phyloP scores from a whole-genome alignment of 1,284 basidiomycete genomes.

The Heterobasidion parviporum region DNA sequence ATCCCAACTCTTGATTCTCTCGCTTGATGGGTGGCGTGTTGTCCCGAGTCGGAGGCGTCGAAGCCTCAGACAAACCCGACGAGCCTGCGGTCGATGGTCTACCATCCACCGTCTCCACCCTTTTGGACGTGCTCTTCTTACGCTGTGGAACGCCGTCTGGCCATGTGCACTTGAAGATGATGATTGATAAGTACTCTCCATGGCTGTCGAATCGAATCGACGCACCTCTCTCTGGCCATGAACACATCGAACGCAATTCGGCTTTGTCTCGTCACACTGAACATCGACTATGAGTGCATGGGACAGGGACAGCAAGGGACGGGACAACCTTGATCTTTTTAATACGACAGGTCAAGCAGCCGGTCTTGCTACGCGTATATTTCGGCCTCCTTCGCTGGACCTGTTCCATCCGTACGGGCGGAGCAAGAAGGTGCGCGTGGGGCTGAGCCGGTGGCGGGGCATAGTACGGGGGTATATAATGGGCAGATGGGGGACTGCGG shows the following conservation, averaged over 20 bases:
- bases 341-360: constrained; percentile 74
- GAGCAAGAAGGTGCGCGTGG: constrained; percentile 36
- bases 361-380: constrained; percentile 81
- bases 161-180: constrained; percentile 61
- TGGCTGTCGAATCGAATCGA: not conserved
- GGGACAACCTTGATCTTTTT: constrained; percentile 79
- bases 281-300: constrained; percentile 9
- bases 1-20: constrained; percentile 38
- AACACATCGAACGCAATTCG: constrained; percentile 69
- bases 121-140: constrained; percentile 42
- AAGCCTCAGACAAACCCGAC: constrained; percentile 50
- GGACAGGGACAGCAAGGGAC: constrained; percentile 4
- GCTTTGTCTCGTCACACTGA: constrained; percentile 78
- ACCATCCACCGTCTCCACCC: constrained; percentile 28
- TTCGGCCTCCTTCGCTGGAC: constrained; percentile 71
- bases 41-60: constrained; percentile 58
- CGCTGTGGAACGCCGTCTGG: constrained; percentile 61
- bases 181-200: not conserved
- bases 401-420: constrained; percentile 36
- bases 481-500: constrained; percentile 24
- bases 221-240: constrained; percentile 72
- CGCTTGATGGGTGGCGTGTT: constrained; percentile 46
- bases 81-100: constrained; percentile 58
- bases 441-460: constrained; percentile 2
- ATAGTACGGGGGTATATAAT: constrained; percentile 30